Base-by-base conservation (phyloP, 805 yeast species). In the Ogataea degrootiae region DNA sequence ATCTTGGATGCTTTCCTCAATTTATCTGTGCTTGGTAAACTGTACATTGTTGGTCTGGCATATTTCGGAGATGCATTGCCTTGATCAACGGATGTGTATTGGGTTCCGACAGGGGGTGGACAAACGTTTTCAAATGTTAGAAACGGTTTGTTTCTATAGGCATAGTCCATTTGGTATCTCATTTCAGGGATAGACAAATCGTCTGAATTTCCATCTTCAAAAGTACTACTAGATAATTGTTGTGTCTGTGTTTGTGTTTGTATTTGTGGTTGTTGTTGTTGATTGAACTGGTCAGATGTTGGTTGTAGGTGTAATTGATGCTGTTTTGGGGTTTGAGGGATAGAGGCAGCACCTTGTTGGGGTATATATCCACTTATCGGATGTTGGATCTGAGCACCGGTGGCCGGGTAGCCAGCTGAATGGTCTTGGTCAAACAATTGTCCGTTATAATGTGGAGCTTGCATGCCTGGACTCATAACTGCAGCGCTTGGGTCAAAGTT, bases 21-120 rank as follows among this genome's bases (percentile, higher is more conserved):
- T 43, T 76, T 78, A 50, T 87, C 92, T 16, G 83, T 72, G 36
- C 76, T 77, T 3, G 99, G 99, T 7, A 90, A 77, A 55, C 83
- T 81, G 66, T 89, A 87, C 87, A 90, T 79, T 5, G 96, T 73
- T 52, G 87, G 70, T 49, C 96, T 75, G 61, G 87, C 78, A 63
- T 82, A 82, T 50, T 87, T 80, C 4, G 98, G 94, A 22, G 87
- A 80, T 3, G 96, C 80, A 8, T 83, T 79, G 6, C 96, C 96
- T 63, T 91, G 96, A 63, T 94, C 98, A 29, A 79, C 70, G 1
- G 85, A 78, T 41, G 71, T 72, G 60, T 73, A 87, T 52, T 80
- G 83, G 1, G 88, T 79, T 0, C 92, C 87, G 0, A 96, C 83
- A 14, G 81, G 71, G 4, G 98, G 98, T 5, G 98, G 96, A 11